These are phyloP conservation scores for Solanum pinnatisectum DNA, from an alignment of 257 asterid genomes.

Conservation along the genomic window DNA sequence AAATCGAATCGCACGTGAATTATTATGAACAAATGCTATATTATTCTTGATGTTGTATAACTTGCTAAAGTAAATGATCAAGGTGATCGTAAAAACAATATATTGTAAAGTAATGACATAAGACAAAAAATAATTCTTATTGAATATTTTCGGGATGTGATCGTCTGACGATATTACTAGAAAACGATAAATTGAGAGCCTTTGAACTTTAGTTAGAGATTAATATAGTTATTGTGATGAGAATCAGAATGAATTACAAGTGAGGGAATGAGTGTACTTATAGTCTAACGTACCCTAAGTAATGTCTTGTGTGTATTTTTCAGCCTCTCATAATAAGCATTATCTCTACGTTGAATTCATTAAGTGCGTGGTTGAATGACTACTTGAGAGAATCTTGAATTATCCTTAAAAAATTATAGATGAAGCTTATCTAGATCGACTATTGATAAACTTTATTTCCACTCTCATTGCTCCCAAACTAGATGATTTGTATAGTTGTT, in stretches of 20 bases:
- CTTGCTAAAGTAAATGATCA: background rate
- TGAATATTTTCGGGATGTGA: too few relatives aligned
- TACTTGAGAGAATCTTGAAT: background rate
- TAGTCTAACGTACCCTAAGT: background rate
- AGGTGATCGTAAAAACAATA: background rate
- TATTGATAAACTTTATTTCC: background rate
- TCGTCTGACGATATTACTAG: background rate
- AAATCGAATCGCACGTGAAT: background rate
- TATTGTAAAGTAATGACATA: too few relatives aligned
- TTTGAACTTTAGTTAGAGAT: too few relatives aligned
- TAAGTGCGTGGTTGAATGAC: background rate
- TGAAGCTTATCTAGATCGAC: background rate
- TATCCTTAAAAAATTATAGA: background rate
- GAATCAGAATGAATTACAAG: background rate
- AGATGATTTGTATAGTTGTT: too few relatives aligned
- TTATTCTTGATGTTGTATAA: background rate
- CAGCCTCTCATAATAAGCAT: background rate
- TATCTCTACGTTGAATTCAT: background rate
- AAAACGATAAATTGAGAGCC: too few relatives aligned
- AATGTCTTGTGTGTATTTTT: background rate
- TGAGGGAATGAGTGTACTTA: background rate
- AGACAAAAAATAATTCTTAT: background rate
- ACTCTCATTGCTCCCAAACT: background rate
- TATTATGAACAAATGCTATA: background rate
- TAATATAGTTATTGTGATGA: too few relatives aligned